These are phyloP conservation scores for Eucalyptus lansdowneana DNA, from an alignment of 345 rosid species.

Conservation along the genomic window DNA sequence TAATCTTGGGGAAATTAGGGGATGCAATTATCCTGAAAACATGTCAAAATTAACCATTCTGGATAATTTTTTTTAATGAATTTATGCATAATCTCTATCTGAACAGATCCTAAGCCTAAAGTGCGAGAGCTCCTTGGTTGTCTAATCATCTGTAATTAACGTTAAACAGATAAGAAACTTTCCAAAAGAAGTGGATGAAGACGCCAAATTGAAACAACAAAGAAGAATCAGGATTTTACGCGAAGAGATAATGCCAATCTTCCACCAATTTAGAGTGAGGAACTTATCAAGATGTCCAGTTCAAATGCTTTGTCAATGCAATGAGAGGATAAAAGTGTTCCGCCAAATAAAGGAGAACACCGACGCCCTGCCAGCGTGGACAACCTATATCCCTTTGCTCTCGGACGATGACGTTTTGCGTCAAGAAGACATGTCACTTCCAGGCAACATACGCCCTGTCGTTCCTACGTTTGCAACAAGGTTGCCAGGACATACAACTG, in stretches of 20 bases:
- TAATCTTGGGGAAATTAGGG: background rate
- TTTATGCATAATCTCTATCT: background rate
- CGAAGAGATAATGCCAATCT: background rate
- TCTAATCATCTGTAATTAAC: background rate
- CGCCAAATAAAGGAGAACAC: background rate
- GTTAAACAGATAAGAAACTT: background rate
- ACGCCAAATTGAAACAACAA: background rate
- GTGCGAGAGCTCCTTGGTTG: background rate
- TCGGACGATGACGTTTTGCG: background rate
- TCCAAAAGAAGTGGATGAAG: background rate
- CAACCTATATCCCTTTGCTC: background rate
- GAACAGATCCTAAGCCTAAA: background rate
- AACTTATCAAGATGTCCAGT: background rate
- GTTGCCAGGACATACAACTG: background rate
- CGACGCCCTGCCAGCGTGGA: background rate
- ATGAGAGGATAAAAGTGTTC: background rate
- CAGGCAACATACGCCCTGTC: background rate
- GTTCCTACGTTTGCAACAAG: background rate
- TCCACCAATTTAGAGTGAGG: background rate
- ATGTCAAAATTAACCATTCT: background rate
- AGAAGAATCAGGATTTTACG: background rate
- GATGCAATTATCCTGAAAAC: background rate
- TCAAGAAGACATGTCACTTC: background rate
- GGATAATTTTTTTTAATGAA: background rate
- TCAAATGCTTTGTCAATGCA: background rate